Base-by-base conservation (phyloP, 352 stramenopile genomes). In the Phytophthora niederhauseri region DNA sequence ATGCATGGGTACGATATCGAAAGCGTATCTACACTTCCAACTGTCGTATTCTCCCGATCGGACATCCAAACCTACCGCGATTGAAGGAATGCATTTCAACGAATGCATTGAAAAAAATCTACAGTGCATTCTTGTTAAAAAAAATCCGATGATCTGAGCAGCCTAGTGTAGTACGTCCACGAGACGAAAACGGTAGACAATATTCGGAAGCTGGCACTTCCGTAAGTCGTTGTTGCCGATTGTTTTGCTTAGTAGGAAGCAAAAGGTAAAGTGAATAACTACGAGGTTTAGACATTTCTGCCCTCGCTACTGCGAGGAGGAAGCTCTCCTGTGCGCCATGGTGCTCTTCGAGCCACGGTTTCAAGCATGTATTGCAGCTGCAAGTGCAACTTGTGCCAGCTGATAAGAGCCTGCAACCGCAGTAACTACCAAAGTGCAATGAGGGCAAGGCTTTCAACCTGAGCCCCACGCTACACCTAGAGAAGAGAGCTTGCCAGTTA, bases 131-230 rank as follows among this genome's bases (percentile, higher is more conserved):
- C n/a, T n/a, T n/a, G n/a, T n/a, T n/a, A n/a, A n/a, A n/a, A n/a
- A n/a, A n/a, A n/a, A n/a, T n/a, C n/a, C n/a, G n/a, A n/a, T n/a
- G n/a, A n/a, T n/a, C n/a, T n/a, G n/a, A n/a, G n/a, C n/a, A n/a
- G n/a, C n/a, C n/a, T n/a, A n/a, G n/a, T 67, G 60, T 67, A 67
- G 60, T 61, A 67, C 60, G 60, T 67, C 49, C 50, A 67, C 49
- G 51, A 64, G 50, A 66, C 36, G 36, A 52, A 67, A 61, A 60
- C 34, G 15, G 7, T 60, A 54, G 6, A 60, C 24, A 61, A 19
- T 56, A 38, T 67, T 67, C 51, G 60, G 52, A 61, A 61, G 61
- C 61, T 68, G 61, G 61, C 50, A 61, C 61, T 61, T 68, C 61
- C 51, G 41, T 38, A 68, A 56, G 9, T 54, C 41, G 30, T 19